Base-by-base conservation (phyloP, 164 flowering plant genomes). In the Macadamia integrifolia region DNA sequence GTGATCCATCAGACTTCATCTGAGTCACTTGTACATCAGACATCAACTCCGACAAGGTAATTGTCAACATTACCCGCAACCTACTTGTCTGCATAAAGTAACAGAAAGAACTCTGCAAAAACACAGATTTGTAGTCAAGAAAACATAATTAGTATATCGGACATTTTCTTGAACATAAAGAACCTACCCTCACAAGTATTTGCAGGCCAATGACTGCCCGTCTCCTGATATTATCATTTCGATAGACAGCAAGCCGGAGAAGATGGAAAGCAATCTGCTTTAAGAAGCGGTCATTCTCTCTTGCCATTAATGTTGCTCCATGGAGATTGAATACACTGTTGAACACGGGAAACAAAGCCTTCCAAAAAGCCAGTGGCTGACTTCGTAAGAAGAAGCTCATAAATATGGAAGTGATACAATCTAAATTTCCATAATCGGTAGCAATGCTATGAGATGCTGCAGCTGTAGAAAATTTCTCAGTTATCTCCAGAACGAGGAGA, bases 11-110 rank as follows among this genome's bases (percentile, higher is more conserved):
- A 69, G 98, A 69, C 71, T 82, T 89, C 98, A 89, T 92, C 78
- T 92, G 97, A 71, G 94, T 95, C 56, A 90, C 93, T 88, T 89
- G 99, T 62, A 95, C 91, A 78, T 95, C 99, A 69, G 99, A 95
- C 99, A 92, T 86, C 73, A 95, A 74, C 79, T 95, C 99, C 4
- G 99, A 95, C 77, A 95, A 70, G 50, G 99, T 92, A 69, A 95
- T 95, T 14, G 97, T 92, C 78, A 95, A 82, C 94, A 95, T 86
- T 40, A 84, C 99, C 78, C 99, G 84, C 79, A 95, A 74, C 74
- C 99, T 85, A 66, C 91, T 89, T 67, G 96, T 90, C 66, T 89
- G 96, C 86, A 72, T 79, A 69, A 90, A 90, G 80, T 89, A 74
- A 74, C 77, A 86, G 82, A 92, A 89, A 44, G 98, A 95, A 76